Evolutionary conservation across 2,329 filamentous ascomycete species (phyloP).

Genomic region (Chrysosporium queenslandicum): DNA sequence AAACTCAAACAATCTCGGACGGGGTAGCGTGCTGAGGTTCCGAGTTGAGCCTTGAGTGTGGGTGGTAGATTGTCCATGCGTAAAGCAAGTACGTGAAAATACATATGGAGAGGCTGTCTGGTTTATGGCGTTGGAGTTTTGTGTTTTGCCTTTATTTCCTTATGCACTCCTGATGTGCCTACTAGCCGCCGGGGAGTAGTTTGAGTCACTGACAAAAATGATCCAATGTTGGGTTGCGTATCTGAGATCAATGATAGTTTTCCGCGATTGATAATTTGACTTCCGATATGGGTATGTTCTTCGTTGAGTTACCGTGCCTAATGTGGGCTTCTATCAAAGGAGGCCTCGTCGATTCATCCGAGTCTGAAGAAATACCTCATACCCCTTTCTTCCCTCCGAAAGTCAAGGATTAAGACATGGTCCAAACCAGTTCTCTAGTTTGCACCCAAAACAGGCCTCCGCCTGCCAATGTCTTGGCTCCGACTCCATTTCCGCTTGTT

Average conservation of each 20-base stretch:
- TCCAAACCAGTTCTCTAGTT: too few relatives aligned
- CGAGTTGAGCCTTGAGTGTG: constrained; percentile 12
- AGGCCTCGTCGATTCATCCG: not conserved
- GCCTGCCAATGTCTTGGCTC: not conserved
- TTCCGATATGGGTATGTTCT: too few relatives aligned
- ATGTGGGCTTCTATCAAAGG: not conserved
- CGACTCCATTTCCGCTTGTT: not conserved
- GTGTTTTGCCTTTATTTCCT: not conserved
- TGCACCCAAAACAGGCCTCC: too few relatives aligned
- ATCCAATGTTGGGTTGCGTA: too few relatives aligned
- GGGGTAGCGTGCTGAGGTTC: constrained; percentile 32
- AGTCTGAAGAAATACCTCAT: not conserved
- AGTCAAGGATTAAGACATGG: not conserved
- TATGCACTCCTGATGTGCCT: not conserved
- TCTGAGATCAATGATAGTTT: too few relatives aligned
- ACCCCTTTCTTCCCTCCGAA: not conserved
- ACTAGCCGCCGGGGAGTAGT: too few relatives aligned
- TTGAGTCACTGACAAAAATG: too few relatives aligned
- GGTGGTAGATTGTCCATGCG: not conserved
- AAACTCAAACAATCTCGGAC: constrained; percentile 19
- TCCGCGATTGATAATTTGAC: too few relatives aligned
- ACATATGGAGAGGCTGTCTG: not conserved
- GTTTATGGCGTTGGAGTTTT: not conserved
- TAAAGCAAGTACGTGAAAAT: not conserved
- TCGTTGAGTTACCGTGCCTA: too few relatives aligned